Evolutionary conservation across 441 rosid species (phyloP), one percentile per base, ranked within the genome.

Genomic region (Arabidopsis lyrata): DNA sequence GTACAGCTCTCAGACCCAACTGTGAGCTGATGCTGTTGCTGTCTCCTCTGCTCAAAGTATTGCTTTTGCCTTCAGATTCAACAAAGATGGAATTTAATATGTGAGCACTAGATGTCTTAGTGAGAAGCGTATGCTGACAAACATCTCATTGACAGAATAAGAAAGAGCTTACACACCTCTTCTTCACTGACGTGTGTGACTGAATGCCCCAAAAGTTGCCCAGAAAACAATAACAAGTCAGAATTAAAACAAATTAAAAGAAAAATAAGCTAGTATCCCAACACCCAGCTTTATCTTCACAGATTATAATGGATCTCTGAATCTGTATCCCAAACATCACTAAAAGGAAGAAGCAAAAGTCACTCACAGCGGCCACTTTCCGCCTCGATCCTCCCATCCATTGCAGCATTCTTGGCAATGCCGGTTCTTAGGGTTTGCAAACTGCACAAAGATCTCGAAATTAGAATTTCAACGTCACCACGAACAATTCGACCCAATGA

Each of bases 341-440:
- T 39, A 60, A 59, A 27, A 52, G 22, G 15, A 31, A 35, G 22
- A 63, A 47, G 15, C 12, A 53, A 36, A 29, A 63, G 24, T 70
- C 56, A 77, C 93, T 78, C 70, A 91, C 98, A 66, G 96, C 78
- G 2, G 89, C 75, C 65, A 91, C 87, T 84, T 91, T 93, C 67
- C 90, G 86, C 77, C 97, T 82, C 36, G 97, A 91, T 70, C 98
- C 98, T 77, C 97, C 97, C 93, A 85, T 91, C 98, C 98, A 93
- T 54, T 91, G 96, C 82, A 91, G 59, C 98, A 91, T 88, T 72
- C 32, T 67, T 41, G 50, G 24, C 12, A 38, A 42, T 3, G 20
- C 20, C 35, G 31, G 0, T 8, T 27, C 53, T 57, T 66, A 68
- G 50, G 42, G 32, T 50, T 60, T 29, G 0, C 1, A 50, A 61